phyloP scores from a whole-genome alignment of 305 asterid species.

The Fraxinus angustifolia region DNA sequence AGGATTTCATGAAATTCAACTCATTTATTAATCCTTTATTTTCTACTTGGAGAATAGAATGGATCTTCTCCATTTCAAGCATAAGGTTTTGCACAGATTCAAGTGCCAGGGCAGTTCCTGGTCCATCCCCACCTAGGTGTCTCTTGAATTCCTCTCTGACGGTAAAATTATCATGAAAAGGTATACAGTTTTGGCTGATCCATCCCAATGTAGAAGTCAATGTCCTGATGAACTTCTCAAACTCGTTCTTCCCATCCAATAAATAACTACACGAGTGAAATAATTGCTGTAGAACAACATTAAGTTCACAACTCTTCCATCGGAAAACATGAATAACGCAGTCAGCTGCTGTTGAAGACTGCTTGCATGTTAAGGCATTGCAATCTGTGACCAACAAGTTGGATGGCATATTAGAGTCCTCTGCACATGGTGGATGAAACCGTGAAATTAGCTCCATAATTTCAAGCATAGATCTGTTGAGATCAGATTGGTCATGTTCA shows the following conservation, averaged over 20 bases:
- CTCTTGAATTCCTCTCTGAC: constrained; percentile 43
- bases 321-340: constrained; percentile 31
- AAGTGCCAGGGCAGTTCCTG: constrained; percentile 42
- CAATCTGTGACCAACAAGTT: neutral
- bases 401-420: neutral
- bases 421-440: constrained; percentile 20
- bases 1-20: constrained; percentile 25
- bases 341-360: constrained; percentile 19
- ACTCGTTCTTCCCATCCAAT: constrained; percentile 31
- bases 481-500: constrained; percentile 18
- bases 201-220: constrained; percentile 33
- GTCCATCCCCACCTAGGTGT: constrained; percentile 49
- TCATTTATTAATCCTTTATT: constrained; percentile 47
- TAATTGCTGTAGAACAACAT: constrained; percentile 27
- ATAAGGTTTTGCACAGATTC: constrained; percentile 50
- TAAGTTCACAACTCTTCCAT: constrained; percentile 38
- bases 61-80: constrained; percentile 52
- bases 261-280: constrained; percentile 26
- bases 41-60: constrained; percentile 40
- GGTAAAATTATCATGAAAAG: constrained; percentile 17
- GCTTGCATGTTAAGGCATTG: neutral
- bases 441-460: constrained; percentile 37
- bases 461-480: constrained; percentile 30
- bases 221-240: constrained; percentile 38
- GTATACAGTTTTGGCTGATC: constrained; percentile 31